phyloP scores from a whole-genome alignment of 1,284 basidiomycete species.

The Anthracocystis panici-leucophaei region DNA sequence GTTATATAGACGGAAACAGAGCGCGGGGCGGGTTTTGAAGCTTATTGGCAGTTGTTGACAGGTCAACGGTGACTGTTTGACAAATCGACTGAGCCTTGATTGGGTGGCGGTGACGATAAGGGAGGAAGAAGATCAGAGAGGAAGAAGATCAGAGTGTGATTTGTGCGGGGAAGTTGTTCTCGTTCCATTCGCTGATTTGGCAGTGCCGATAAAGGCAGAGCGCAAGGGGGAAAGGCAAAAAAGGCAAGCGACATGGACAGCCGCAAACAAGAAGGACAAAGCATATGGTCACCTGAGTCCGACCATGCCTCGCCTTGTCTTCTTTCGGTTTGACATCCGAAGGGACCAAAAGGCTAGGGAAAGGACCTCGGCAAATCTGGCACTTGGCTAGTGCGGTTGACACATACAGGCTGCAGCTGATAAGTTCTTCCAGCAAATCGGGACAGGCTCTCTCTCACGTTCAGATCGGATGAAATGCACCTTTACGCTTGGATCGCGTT shows the following conservation, averaged over 20 bases:
- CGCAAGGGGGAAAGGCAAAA: background rate
- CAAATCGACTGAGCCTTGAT: conserved; percentile 2
- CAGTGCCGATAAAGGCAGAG: no score
- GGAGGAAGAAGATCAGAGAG: background rate
- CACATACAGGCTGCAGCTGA: background rate
- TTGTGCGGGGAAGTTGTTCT: no score
- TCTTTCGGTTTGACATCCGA: conserved; percentile 4
- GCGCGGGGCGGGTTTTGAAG: conserved; percentile 25
- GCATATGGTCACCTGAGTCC: conserved; percentile 1
- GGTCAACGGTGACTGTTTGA: background rate
- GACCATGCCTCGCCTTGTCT: background rate
- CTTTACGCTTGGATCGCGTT: background rate
- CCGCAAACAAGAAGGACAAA: no score
- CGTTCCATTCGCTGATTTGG: no score
- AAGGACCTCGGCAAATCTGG: background rate
- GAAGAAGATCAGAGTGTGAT: no score
- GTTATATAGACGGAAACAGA: conserved; percentile 32
- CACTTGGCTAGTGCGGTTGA: background rate
- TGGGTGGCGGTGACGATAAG: conserved; percentile 1
- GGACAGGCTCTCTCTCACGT: background rate
- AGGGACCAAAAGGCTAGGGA: background rate
- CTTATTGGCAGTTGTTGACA: background rate
- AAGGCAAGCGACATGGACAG: background rate
- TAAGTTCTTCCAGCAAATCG: background rate
- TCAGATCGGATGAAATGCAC: no score